phyloP scores from a whole-genome alignment of 495 filamentous ascomycete genomes.

The Xylaria longipes region DNA sequence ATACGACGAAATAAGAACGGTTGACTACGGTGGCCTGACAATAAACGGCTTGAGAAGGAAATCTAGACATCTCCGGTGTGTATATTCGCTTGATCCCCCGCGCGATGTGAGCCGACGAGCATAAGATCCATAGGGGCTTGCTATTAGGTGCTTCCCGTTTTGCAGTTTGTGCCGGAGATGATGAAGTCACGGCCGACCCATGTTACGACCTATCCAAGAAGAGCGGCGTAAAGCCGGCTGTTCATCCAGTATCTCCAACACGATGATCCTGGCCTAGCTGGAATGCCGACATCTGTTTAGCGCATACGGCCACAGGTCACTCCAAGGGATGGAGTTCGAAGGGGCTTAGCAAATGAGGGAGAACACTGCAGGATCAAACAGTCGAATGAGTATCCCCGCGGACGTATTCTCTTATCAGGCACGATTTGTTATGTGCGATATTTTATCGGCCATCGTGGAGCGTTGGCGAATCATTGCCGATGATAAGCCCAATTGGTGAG shows the following conservation, averaged over 20 bases:
- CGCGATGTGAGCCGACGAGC: neutral
- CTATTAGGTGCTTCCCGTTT: neutral
- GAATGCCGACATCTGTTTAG: slow-evolving; percentile 11
- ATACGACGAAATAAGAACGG: neutral
- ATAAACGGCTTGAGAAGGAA: neutral
- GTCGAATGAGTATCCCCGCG: slow-evolving; percentile 33
- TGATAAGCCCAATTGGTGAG: slow-evolving; percentile 36
- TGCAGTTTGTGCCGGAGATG: neutral
- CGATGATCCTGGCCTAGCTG: slow-evolving; percentile 8
- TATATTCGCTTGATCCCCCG: slow-evolving; percentile 12
- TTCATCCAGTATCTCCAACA: slow-evolving; percentile 12
- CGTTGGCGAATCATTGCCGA: slow-evolving; percentile 37
- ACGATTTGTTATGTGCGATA: slow-evolving; percentile 29
- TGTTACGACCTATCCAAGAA: slow-evolving; percentile 2
- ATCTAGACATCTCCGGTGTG: slow-evolving; percentile 13
- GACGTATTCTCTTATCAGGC: slow-evolving; percentile 36
- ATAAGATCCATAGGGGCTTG: neutral
- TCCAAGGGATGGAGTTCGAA: neutral
- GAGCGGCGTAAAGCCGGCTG: slow-evolving; percentile 2
- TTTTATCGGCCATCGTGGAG: slow-evolving; percentile 21
- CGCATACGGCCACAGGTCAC: neutral
- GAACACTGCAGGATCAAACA: neutral
- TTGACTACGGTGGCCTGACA: neutral
- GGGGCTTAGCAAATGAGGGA: slow-evolving; percentile 5
- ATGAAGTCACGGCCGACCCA: slow-evolving; percentile 1